phyloP scores from a whole-genome alignment of 257 asterid species.

The Capsicum chinense region DNA sequence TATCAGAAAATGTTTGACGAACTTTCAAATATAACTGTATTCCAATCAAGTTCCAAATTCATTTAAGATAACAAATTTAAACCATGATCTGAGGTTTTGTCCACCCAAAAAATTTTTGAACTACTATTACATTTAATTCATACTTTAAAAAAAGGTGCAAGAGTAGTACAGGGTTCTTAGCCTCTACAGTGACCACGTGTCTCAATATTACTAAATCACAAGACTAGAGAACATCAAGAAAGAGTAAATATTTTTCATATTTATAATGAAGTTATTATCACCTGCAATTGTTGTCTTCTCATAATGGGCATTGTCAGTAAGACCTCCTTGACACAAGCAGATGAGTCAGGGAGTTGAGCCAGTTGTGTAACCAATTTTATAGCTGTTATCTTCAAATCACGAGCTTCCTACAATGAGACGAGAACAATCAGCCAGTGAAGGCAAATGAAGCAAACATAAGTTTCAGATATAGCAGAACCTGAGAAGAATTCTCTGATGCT shows the following conservation, averaged over 20 bases:
- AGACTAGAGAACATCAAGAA: slow-evolving; percentile 11
- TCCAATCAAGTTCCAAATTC: background rate
- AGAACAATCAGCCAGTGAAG: slow-evolving; percentile 19
- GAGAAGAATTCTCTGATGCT: slow-evolving; percentile 60
- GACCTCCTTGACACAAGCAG: slow-evolving; percentile 73
- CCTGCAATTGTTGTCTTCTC: slow-evolving; percentile 91
- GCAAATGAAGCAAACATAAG: slow-evolving; percentile 28
- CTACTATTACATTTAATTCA: background rate
- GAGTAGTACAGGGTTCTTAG: background rate
- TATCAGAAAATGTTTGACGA: background rate
- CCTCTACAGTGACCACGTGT: background rate
- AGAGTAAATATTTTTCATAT: background rate
- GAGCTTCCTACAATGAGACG: slow-evolving; percentile 61
- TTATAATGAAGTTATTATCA: slow-evolving; percentile 43
- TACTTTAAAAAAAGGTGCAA: background rate
- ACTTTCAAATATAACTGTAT: background rate
- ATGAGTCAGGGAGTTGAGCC: slow-evolving; percentile 81
- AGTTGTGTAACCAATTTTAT: slow-evolving; percentile 85
- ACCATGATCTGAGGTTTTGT: background rate
- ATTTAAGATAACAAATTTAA: background rate
- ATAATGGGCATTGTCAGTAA: slow-evolving; percentile 75
- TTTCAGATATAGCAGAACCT: slow-evolving; percentile 50
- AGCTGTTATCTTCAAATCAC: slow-evolving; percentile 60
- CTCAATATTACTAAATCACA: background rate
- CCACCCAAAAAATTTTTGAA: background rate